Evolutionary conservation across 106 monocot genomes (phyloP).

Genomic region (Xerophyta viscosa): DNA sequence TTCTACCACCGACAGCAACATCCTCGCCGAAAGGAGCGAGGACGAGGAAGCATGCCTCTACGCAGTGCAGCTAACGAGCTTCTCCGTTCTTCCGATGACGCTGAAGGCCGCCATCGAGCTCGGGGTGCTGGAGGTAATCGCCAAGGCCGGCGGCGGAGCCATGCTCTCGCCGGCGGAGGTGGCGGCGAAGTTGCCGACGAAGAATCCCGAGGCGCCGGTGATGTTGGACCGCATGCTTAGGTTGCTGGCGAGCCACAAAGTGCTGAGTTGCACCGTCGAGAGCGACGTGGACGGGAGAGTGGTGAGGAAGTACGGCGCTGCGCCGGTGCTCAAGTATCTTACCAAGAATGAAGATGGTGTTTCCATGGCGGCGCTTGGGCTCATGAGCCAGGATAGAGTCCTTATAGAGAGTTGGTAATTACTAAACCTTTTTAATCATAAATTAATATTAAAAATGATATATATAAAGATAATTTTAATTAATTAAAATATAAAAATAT

Average conservation of each 20-base stretch:
- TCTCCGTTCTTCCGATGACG: slow-evolving; percentile 25
- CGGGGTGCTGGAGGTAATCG: slow-evolving; percentile 16
- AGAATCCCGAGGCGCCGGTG: slow-evolving; percentile 11
- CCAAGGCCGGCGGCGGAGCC: slow-evolving; percentile 1
- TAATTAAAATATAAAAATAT: too few relatives aligned
- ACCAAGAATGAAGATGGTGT: slow-evolving; percentile 9
- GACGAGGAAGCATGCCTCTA: background rate
- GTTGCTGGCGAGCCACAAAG: slow-evolving; percentile 9
- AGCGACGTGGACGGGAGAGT: slow-evolving; percentile 4
- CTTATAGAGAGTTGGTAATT: slow-evolving; percentile 16
- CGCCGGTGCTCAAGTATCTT: slow-evolving; percentile 1
- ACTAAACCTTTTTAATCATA: background rate
- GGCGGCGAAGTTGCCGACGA: slow-evolving; percentile 8
- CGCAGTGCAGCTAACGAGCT: slow-evolving; percentile 10
- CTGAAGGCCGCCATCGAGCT: slow-evolving; percentile 28
- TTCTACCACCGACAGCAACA: too few relatives aligned
- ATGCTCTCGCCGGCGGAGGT: slow-evolving; percentile 6
- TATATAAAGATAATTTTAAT: too few relatives aligned
- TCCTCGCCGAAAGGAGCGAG: too few relatives aligned
- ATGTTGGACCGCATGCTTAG: slow-evolving; percentile 10
- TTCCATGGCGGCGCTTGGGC: slow-evolving; percentile 13
- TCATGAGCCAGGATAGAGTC: slow-evolving; percentile 20
- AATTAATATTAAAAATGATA: background rate
- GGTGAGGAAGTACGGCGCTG: slow-evolving; percentile 2
- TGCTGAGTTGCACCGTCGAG: slow-evolving; percentile 7